Conservation (phyloP, 2,329 filamentous ascomycete species). For the Ceratocystis destructans region DNA sequence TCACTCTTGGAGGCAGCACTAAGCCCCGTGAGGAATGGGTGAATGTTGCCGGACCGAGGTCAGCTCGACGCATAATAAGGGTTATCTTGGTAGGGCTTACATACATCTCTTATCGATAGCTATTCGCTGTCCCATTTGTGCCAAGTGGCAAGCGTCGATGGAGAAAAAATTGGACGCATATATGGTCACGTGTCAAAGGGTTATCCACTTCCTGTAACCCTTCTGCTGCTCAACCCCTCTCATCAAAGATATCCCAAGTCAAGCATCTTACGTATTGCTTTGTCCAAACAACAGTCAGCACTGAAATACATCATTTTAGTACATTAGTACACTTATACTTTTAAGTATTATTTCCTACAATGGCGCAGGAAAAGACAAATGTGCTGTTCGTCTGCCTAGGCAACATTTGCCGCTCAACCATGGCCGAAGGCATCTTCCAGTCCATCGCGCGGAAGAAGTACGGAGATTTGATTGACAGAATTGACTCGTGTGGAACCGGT, state of each 20-base stretch:
- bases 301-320: neutral
- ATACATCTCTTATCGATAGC: neutral
- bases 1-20: neutral
- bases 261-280: too few relatives aligned
- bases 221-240: neutral
- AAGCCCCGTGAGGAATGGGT: neutral
- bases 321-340: neutral
- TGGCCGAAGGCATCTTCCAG: slow-evolving; percentile 90
- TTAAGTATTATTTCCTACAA: neutral
- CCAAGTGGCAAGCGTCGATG: too few relatives aligned
- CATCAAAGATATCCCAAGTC: neutral
- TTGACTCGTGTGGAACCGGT: slow-evolving; percentile 84
- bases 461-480: slow-evolving; percentile 44
- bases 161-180: too few relatives aligned
- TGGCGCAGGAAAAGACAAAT: slow-evolving; percentile 33
- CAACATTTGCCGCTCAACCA: slow-evolving; percentile 88
- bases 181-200: too few relatives aligned
- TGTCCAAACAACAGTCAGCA: neutral
- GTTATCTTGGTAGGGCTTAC: neutral
- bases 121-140: too few relatives aligned
- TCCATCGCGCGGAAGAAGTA: slow-evolving; percentile 50
- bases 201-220: neutral
- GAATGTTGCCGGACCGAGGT: neutral
- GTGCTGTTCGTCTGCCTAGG: slow-evolving; percentile 93
- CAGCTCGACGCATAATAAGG: neutral